Evolutionary conservation across 768 basidiomycete genomes (phyloP).

Genomic region (Mycena maculata): DNA sequence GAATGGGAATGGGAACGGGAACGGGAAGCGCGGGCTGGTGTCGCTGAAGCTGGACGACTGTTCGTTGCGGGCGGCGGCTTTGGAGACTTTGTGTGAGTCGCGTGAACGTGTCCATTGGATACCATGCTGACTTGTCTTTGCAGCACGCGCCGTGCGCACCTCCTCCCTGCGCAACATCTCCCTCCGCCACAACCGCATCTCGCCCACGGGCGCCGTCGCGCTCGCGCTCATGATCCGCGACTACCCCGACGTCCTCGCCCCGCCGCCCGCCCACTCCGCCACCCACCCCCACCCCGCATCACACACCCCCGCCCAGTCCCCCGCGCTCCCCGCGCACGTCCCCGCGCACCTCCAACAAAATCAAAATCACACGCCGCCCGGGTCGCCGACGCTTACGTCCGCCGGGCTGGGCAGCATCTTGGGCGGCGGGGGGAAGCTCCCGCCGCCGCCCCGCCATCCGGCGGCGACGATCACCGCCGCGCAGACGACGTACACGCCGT

Average conservation of each 20-base stretch:
- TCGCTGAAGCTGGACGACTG: conserved; percentile 94
- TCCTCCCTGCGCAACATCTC: conserved; percentile 91
- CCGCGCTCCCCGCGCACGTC: too few species aligned
- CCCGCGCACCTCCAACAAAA: too few species aligned
- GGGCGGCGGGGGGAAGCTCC: conserved; percentile 44
- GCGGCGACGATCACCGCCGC: conserved; percentile 60
- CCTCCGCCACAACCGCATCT: conserved; percentile 89
- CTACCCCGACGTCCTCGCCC: conserved; percentile 82
- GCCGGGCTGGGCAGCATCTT: conserved; percentile 34
- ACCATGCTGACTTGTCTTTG: too few species aligned
- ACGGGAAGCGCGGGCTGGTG: conserved; percentile 63
- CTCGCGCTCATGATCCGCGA: conserved; percentile 97
- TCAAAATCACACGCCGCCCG: too few species aligned
- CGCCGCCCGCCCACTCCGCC: conserved; percentile 45
- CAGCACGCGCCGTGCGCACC: conserved; percentile 85
- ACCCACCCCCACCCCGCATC: conserved; percentile 42
- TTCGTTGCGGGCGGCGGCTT: conserved; percentile 71
- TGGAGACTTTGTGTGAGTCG: conserved; percentile 87
- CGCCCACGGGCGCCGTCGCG: conserved; percentile 86
- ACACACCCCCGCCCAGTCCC: too few species aligned
- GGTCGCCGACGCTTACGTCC: too few species aligned
- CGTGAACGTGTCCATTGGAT: too few species aligned
- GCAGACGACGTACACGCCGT: conserved; percentile 87
- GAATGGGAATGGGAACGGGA: not conserved
- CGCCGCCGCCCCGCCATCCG: conserved; percentile 51